Evolutionary conservation across 1,139 yeast species (phyloP), one percentile per base, ranked within the genome.

Genomic region (Spathaspora sp.): DNA sequence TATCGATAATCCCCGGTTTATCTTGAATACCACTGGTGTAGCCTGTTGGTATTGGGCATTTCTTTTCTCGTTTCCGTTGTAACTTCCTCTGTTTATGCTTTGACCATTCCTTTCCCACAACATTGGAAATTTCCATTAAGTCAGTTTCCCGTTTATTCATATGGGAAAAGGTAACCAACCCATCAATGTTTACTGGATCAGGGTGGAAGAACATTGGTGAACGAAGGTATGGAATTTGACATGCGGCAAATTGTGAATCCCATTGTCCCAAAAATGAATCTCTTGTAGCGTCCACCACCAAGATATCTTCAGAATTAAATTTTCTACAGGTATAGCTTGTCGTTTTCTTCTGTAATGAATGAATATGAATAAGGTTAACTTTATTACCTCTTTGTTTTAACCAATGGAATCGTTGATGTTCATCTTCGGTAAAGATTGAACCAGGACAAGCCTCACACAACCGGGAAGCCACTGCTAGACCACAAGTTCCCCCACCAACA

Each of bases 201-300:
- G 74, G 71, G 49, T 75, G 81, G 55, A 76, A 76, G 48, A 75
- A 74, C 80, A 76, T 75, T 2, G 81, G 80, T 1, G 78, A 72
- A 23, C 80, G 53, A n/a, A 76, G 60, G 48, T 57, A 64, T 2
- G 78, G 79, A 34, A 75, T 75, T 46, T 67, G 67, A 52, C 78
- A 74, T 3, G 70, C 57, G 2, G 57, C 64, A 54, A 76, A 74
- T 50, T 74, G 80, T 34, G 61, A 63, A 46, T 73, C 67, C 80
- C 80, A 76, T 51, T 72, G 78, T 1, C 72, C 71, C 61, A 74
- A 51, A 45, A 68, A 70, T 10, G 45, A 45, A 43, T 66, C 66
- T 9, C 64, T 50, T 3, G 57, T 59, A 8, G 58, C 62, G 49
- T 70, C 76, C 23, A 71, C 56, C 2, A 69, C 74, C 39, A 69